phyloP scores from a whole-genome alignment of 805 yeast genomes.

The Ogataea naganishii region DNA sequence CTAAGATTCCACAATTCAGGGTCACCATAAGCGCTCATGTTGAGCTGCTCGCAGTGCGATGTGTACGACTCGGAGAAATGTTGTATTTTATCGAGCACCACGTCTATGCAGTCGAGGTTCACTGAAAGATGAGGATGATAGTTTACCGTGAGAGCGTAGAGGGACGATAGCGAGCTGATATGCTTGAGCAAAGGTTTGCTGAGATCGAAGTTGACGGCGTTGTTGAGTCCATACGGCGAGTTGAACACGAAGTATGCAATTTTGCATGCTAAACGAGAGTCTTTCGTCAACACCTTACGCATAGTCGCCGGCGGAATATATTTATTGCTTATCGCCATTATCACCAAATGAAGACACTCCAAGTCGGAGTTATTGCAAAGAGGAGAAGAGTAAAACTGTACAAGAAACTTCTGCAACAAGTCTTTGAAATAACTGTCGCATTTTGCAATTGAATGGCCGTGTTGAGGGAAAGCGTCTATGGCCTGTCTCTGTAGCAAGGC shows the following conservation, averaged over 20 bases:
- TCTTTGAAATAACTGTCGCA: constrained; percentile 10
- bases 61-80: constrained; percentile 21
- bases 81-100: constrained; percentile 17
- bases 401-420: constrained; percentile 7
- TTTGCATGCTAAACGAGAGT: constrained; percentile 10
- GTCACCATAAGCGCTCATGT: no score
- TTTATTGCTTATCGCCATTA: constrained; percentile 11
- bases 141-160: constrained; percentile 18
- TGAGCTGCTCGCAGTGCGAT: constrained; percentile 6
- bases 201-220: constrained; percentile 8
- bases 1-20: constrained; percentile 27
- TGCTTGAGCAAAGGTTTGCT: constrained; percentile 36
- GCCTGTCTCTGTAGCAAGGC: constrained; percentile 21
- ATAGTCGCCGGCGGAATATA: constrained; percentile 5
- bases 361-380: constrained; percentile 6
- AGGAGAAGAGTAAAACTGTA: constrained; percentile 1
- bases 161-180: constrained; percentile 37
- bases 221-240: constrained; percentile 16
- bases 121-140: constrained; percentile 7
- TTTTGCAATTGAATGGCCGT: constrained; percentile 13
- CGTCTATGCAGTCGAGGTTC: constrained; percentile 13
- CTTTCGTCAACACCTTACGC: constrained; percentile 3
- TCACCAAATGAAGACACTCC: constrained; percentile 7
- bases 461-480: constrained; percentile 18
- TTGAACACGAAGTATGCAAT: constrained; percentile 11